Percentiles rank a stretch among this genome's conserved stretches.
Conservation (phyloP, 306 rosid species). For the Citrullus amarus region DNA sequence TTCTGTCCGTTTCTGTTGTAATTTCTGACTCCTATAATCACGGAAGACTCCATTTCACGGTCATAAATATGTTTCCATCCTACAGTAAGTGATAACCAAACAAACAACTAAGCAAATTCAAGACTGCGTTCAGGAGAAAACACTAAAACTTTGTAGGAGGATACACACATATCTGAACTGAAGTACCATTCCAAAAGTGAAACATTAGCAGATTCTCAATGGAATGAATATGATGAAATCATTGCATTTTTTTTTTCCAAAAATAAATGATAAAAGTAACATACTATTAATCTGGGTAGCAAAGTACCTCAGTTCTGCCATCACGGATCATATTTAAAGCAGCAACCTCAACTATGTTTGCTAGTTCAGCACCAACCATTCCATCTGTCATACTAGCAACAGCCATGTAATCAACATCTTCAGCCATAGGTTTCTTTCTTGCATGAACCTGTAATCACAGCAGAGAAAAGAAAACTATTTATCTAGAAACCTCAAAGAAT, state of each 20-base stretch:
- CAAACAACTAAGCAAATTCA: background rate
- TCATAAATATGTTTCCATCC: background rate
- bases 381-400: constrained; percentile 94
- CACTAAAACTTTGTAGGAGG: background rate
- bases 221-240: background rate
- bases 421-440: constrained; percentile 89
- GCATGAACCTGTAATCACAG: constrained; percentile 71
- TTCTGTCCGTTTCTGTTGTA: background rate
- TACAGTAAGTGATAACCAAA: background rate
- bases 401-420: constrained; percentile 84
- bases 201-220: background rate
- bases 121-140: background rate
- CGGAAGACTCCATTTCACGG: background rate
- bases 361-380: constrained; percentile 98
- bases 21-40: background rate
- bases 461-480: constrained; percentile 5
- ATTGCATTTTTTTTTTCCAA: background rate
- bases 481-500: background rate
- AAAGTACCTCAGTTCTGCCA: constrained; percentile 71
- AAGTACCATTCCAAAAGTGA: background rate
- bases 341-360: constrained; percentile 95
- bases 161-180: background rate
- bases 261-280: background rate
- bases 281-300: background rate
- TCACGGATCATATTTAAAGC: constrained; percentile 96